Percentiles rank a stretch among this genome's conserved stretches.
These are phyloP conservation scores for Ceratobasidium theobromae DNA, from an alignment of 1,284 basidiomycete species.

Conservation along the genomic window DNA sequence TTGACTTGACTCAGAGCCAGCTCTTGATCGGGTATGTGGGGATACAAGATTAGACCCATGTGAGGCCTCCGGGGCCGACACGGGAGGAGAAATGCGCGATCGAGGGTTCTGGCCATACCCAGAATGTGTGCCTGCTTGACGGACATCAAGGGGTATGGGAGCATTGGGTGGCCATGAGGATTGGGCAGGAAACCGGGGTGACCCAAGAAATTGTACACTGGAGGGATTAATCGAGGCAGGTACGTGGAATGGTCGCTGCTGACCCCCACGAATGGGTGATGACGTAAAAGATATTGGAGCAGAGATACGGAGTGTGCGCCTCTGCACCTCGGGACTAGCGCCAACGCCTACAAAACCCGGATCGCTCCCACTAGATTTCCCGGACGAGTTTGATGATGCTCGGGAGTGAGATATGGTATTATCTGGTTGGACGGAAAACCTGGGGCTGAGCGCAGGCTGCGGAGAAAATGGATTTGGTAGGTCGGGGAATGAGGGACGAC, in stretches of 20 bases:
- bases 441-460: neutral
- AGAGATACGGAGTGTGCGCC: neutral
- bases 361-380: neutral
- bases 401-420: neutral
- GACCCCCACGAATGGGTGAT: neutral
- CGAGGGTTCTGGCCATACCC: neutral
- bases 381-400: constrained; percentile 9
- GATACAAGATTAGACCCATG: neutral
- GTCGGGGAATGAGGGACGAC: constrained; percentile 21
- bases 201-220: neutral
- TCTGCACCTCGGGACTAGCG: neutral
- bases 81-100: too few species aligned
- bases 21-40: neutral
- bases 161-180: neutral
- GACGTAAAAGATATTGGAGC: neutral
- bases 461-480: constrained; percentile 12
- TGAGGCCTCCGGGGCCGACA: neutral
- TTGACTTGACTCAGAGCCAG: neutral
- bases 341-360: constrained; percentile 18
- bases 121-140: neutral
- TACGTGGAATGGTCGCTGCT: neutral
- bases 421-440: neutral
- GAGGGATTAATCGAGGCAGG: neutral
- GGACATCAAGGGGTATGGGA: neutral
- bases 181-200: neutral